These are phyloP conservation scores for Galium porrigens DNA, from an alignment of 305 asterid species.

Conservation along the genomic window DNA sequence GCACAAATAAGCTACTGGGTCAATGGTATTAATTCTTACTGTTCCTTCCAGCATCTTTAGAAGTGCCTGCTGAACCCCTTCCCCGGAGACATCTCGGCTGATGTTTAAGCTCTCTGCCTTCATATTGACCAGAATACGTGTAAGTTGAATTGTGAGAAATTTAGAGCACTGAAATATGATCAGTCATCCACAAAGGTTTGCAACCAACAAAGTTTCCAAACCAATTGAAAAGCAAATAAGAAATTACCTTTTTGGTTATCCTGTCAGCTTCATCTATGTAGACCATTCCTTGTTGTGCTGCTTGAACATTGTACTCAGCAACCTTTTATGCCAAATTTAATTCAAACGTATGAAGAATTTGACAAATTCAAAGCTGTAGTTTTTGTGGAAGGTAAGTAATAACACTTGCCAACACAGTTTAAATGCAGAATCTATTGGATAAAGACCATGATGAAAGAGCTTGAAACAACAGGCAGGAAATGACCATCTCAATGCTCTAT, in stretches of 20 bases:
- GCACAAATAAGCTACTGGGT: background rate
- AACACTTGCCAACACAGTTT: background rate
- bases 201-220: background rate
- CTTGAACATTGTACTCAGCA: conserved; percentile 83
- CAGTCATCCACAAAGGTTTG: background rate
- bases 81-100: conserved; percentile 92
- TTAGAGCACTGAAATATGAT: background rate
- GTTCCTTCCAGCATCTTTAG: conserved; percentile 65
- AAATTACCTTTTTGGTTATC: conserved; percentile 69
- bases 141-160: conserved; percentile 8
- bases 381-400: conserved; percentile 14
- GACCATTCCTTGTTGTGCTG: conserved; percentile 89
- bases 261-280: conserved; percentile 92
- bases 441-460: background rate
- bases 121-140: conserved; percentile 18
- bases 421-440: background rate
- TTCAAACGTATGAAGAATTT: conserved; percentile 11
- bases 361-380: conserved; percentile 25
- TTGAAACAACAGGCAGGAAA: background rate
- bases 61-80: conserved; percentile 89
- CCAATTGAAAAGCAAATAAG: conserved; percentile 12
- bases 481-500: background rate
- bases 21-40: conserved; percentile 18
- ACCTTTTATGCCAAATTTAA: conserved; percentile 47
- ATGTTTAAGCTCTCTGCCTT: conserved; percentile 80